Percentiles rank a stretch among this genome's conserved stretches.
These are phyloP conservation scores for Pyricularia sp. DNA, from an alignment of 2,329 filamentous ascomycete genomes.

Conservation along the genomic window DNA sequence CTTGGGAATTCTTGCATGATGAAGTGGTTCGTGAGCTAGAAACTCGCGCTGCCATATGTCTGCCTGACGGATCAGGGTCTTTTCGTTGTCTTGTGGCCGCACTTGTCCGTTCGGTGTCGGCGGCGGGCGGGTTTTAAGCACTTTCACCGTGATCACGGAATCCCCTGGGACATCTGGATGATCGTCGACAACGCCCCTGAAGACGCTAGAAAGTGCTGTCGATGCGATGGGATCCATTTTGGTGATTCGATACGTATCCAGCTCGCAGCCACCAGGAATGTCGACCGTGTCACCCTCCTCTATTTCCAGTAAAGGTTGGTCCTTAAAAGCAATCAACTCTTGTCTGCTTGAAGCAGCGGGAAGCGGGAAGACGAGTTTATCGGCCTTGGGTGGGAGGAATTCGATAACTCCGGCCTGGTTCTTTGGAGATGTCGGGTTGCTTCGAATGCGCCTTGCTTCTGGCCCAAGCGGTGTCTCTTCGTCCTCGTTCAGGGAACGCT, in stretches of 20 bases:
- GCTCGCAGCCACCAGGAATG: constrained; percentile 38
- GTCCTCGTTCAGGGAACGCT: constrained; percentile 38
- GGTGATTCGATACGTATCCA: constrained; percentile 44
- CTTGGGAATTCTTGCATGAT: constrained; percentile 48
- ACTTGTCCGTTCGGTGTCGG: constrained; percentile 20
- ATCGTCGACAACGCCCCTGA: constrained; percentile 30
- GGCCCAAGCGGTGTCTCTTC: constrained; percentile 26
- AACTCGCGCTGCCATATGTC: constrained; percentile 52
- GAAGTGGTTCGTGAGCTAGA: constrained; percentile 42
- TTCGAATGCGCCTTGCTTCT: constrained; percentile 28
- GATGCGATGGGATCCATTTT: constrained; percentile 48
- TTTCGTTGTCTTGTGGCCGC: constrained; percentile 40
- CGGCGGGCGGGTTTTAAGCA: constrained; percentile 43
- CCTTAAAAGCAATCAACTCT: constrained; percentile 33
- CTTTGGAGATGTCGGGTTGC: constrained; percentile 16
- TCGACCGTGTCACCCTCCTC: constrained; percentile 37
- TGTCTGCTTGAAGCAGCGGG: constrained; percentile 30
- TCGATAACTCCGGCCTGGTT: constrained; percentile 45
- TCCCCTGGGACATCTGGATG: constrained; percentile 40
- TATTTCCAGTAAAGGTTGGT: constrained; percentile 42
- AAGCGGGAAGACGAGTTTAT: constrained; percentile 42
- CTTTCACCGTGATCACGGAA: constrained; percentile 49
- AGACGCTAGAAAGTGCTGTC: constrained; percentile 45
- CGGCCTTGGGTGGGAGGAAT: constrained; percentile 39
- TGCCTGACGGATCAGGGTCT: constrained; percentile 48